phyloP scores from a whole-genome alignment of 75 land plant genomes.

The Ceratopteris richardii region DNA sequence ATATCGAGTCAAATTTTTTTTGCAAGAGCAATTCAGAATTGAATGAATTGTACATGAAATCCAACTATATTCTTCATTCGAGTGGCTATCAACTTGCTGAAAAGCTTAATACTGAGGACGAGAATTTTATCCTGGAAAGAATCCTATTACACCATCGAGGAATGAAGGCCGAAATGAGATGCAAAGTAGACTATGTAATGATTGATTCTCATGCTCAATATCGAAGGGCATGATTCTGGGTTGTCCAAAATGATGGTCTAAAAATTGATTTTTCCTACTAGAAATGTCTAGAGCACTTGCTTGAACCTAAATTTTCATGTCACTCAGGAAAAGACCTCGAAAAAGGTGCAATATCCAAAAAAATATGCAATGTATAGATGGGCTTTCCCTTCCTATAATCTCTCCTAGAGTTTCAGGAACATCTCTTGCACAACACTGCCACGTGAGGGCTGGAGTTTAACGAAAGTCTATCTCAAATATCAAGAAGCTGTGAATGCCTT shows the following conservation, averaged over 20 bases:
- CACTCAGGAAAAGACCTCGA: conserved; percentile 17
- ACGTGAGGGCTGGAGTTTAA: background rate
- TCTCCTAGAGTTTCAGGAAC: too few species aligned
- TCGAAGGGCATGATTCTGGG: conserved; percentile 62
- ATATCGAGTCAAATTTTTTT: background rate
- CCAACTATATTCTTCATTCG: background rate
- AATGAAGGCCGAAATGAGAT: conserved; percentile 42
- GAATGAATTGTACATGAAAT: background rate
- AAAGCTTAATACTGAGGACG: conserved; percentile 35
- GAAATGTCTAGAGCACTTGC: conserved; percentile 75
- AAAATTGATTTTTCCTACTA: conserved; percentile 72
- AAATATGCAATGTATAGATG: too few species aligned
- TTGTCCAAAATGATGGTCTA: conserved; percentile 62
- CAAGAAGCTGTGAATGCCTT: too few species aligned
- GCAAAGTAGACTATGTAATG: conserved; percentile 57
- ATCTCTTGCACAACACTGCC: background rate
- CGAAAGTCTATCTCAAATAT: too few species aligned
- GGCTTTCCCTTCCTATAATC: too few species aligned
- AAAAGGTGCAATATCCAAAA: too few species aligned
- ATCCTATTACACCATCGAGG: conserved; percentile 55
- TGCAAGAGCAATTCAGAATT: background rate
- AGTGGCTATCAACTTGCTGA: conserved; percentile 35
- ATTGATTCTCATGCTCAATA: conserved; percentile 58
- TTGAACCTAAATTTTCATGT: conserved; percentile 51
- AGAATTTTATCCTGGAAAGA: conserved; percentile 34